Conservation (phyloP, 352 stramenopile genomes). For the Phytophthora kernoviae region DNA sequence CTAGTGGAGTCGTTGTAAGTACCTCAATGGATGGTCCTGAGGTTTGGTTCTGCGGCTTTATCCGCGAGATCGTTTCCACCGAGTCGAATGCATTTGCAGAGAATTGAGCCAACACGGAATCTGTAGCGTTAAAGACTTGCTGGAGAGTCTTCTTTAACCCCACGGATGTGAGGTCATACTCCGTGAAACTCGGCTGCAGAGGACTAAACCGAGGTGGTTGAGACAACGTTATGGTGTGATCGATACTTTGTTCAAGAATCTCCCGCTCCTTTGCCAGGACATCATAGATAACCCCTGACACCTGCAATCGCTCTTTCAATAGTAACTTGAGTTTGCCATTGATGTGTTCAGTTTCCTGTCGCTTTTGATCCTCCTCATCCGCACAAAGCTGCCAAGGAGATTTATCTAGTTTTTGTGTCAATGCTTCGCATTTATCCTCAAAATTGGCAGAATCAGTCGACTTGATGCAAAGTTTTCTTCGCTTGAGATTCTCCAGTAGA, state of each 20-base stretch:
- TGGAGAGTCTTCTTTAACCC: background rate
- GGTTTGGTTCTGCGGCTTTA: constrained; percentile 2
- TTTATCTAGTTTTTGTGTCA: background rate
- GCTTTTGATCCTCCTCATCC: constrained; percentile 5
- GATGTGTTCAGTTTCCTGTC: constrained; percentile 8
- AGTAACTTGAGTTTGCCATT: constrained; percentile 10
- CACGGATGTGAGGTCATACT: background rate
- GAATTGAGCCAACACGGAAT: constrained; percentile 6
- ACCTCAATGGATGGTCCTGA: constrained; percentile 7
- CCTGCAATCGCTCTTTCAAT: constrained; percentile 7
- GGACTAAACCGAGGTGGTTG: background rate
- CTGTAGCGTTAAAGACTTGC: constrained; percentile 6
- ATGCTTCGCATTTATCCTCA: background rate
- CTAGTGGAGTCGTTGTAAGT: constrained; percentile 12
- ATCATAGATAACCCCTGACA: background rate
- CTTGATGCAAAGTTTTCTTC: background rate
- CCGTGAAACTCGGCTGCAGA: background rate
- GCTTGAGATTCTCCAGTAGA: constrained; percentile 16
- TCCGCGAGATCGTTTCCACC: constrained; percentile 1
- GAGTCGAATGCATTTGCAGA: background rate
- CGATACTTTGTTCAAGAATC: background rate
- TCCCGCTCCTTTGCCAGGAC: constrained; percentile 6
- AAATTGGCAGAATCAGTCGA: background rate
- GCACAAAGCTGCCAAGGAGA: constrained; percentile 6
- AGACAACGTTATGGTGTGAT: background rate